Conservation (phyloP, 345 rosid species). For the Murraya paniculata region DNA sequence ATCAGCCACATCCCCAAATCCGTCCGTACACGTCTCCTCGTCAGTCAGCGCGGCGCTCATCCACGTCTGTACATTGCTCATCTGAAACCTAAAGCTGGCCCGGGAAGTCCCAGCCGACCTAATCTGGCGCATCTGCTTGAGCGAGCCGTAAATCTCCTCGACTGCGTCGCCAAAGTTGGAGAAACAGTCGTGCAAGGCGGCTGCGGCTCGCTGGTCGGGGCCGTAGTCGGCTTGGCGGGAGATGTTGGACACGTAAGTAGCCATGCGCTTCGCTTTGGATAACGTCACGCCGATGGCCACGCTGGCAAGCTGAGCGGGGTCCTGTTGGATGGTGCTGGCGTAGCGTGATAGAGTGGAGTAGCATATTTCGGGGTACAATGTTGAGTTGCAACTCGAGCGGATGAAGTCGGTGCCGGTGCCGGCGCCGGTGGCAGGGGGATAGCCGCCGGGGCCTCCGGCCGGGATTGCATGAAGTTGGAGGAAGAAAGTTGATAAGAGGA, state of each 20-base stretch:
- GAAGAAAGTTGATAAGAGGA: conserved; percentile 28
- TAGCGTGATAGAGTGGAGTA: conserved; percentile 60
- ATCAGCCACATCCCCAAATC: conserved; percentile 61
- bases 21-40: conserved; percentile 85
- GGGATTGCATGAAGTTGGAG: conserved; percentile 24
- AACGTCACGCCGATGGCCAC: conserved; percentile 63
- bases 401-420: conserved; percentile 51
- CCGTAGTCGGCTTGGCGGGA: conserved; percentile 59
- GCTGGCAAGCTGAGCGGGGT: conserved; percentile 60
- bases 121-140: conserved; percentile 62
- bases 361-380: conserved; percentile 82
- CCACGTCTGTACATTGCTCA: conserved; percentile 93
- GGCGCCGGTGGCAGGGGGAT: not conserved
- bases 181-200: conserved; percentile 86
- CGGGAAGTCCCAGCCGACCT: conserved; percentile 33
- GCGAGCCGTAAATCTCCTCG: conserved; percentile 75
- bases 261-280: conserved; percentile 44
- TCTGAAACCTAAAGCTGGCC: conserved; percentile 57
- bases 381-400: conserved; percentile 68
- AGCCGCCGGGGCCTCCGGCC: conserved; percentile 11
- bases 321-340: conserved; percentile 46
- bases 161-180: conserved; percentile 80
- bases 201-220: conserved; percentile 41
- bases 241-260: conserved; percentile 53
- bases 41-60: conserved; percentile 90